Percentiles rank a stretch among this genome's conserved stretches.
These are phyloP conservation scores for Syzygium oleosum DNA, from an alignment of 345 rosid species.

Conservation along the genomic window DNA sequence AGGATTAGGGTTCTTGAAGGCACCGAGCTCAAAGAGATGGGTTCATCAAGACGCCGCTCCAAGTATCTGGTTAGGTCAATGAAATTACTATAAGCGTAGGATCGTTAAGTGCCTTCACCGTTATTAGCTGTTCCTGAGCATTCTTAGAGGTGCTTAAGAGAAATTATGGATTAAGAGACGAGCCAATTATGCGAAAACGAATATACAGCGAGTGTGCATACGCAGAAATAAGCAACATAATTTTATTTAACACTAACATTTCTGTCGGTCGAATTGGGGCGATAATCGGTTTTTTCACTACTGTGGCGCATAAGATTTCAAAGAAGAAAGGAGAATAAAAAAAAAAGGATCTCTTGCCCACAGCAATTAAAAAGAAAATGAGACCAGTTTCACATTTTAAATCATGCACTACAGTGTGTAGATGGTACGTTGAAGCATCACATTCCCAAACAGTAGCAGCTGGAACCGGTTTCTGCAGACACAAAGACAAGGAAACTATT, in stretches of 20 bases:
- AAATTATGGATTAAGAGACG: background rate
- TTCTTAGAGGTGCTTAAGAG: background rate
- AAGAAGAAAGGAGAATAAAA: background rate
- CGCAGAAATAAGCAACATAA: background rate
- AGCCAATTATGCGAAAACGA: background rate
- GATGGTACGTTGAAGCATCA: background rate
- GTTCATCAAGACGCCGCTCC: background rate
- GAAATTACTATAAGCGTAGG: background rate
- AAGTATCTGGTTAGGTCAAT: background rate
- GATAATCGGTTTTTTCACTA: background rate
- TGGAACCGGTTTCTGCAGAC: background rate
- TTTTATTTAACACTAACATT: background rate
- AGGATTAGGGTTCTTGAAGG: background rate
- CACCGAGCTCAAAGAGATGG: background rate
- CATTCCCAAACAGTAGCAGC: background rate
- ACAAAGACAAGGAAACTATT: background rate
- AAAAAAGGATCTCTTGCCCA: background rate
- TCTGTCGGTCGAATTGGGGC: background rate
- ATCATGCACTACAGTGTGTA: background rate
- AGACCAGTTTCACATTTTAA: background rate
- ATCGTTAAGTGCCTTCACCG: background rate
- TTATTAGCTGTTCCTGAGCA: background rate
- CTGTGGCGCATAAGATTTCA: background rate
- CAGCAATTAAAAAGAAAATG: background rate
- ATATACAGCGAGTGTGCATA: background rate